Evolutionary conservation across 768 basidiomycete species (phyloP).

Genomic region (Rhodotorula diobovata): DNA sequence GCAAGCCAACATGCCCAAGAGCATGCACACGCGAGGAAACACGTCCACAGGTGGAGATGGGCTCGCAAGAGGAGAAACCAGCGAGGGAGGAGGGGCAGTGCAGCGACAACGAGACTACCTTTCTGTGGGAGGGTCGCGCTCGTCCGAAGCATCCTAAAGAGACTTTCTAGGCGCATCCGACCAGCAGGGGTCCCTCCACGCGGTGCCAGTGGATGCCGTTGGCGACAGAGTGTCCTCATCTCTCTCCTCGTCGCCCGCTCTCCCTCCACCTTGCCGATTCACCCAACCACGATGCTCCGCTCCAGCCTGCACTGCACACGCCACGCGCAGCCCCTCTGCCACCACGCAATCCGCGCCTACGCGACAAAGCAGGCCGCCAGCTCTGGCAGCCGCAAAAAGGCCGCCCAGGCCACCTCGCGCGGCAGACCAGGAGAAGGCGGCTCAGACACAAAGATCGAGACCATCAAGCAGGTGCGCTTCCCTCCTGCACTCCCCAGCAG

Average conservation of each 20-base stretch:
- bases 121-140: no score
- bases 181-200: no score
- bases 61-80: no score
- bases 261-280: neutral
- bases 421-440: constrained; percentile 12
- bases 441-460: constrained; percentile 18
- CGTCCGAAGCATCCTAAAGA: neutral
- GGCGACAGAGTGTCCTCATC: neutral
- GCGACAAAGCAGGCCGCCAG: constrained; percentile 9
- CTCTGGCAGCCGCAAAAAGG: constrained; percentile 26
- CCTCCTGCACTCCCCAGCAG: no score
- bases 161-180: no score
- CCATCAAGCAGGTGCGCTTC: constrained; percentile 29
- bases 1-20: no score
- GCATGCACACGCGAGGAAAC: no score
- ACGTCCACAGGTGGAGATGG: no score
- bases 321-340: neutral
- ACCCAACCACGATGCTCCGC: neutral
- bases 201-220: neutral
- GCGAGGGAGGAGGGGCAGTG: no score
- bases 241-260: neutral
- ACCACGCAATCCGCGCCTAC: constrained; percentile 6
- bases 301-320: neutral
- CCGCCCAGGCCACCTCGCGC: constrained; percentile 4
- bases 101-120: no score